Base-by-base conservation (phyloP, 2,329 filamentous ascomycete genomes). In the Dothidotthia symphoricarpi region DNA sequence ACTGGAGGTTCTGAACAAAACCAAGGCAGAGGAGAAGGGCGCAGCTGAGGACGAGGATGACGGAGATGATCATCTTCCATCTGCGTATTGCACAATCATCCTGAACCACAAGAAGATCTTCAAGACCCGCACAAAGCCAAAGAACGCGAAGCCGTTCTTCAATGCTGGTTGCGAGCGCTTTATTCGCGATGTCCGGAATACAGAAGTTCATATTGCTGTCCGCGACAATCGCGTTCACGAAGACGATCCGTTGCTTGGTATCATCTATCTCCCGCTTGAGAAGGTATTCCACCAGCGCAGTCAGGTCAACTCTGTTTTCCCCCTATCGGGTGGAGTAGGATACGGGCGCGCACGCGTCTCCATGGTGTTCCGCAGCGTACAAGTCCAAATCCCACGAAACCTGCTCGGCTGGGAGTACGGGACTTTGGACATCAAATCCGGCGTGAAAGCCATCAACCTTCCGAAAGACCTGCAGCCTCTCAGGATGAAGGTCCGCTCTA, bases 101-200 rank as follows among this genome's bases (percentile, higher is more conserved):
- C 66, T 88, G 49, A 87, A 88, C 57, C 83, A 88, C 56, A 76
- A 77, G 48, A 87, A 78, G 41, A 67, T 77, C 10, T 89, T 83
- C 68, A 81, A 77, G 52, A 86, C 85, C 2, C 72, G 85, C 12
- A 86, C 85, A 0, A 88, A 89, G 64, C 85, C 85, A 1, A 86
- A 87, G 67, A 88, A 87, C 45, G 76, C 81, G 0, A 87, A 86
- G 53, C 85, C 85, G 0, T 88, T 88, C 63, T 88, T 85, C 72
- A 88, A 88, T 48, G 85, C 85, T 3, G 82, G 82, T 5, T 86
- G 80, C 2, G 85, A 89, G 60, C 76, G 82, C 4, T 86, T 87
- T 47, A 74, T 88, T 26, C 72, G 78, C 10, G 81, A 88, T 57
- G 87, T 83, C 76, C 72, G 71, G 12, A 78, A 75, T 10, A 76